A percentile compares a stretch with the other conserved stretches of the same genome.
These are phyloP conservation scores for Skeletonema costatum DNA, from an alignment of 108 stramenopile genomes.

Conservation along the genomic window DNA sequence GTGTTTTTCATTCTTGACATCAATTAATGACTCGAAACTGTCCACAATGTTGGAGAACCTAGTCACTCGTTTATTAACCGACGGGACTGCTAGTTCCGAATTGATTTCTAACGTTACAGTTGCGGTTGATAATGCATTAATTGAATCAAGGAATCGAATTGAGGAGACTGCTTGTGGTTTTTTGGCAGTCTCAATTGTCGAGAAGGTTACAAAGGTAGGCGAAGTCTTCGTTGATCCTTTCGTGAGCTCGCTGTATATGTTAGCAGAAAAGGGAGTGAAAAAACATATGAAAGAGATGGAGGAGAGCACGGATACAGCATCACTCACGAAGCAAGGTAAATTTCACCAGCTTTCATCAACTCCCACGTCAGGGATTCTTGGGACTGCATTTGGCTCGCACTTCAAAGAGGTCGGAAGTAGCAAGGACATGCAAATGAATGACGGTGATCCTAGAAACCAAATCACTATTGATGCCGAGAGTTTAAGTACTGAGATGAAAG, in stretches of 20 bases:
- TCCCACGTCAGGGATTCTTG: constrained; percentile 69
- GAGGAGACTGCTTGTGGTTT: constrained; percentile 15
- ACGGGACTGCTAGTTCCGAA: constrained; percentile 13
- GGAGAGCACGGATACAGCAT: constrained; percentile 8
- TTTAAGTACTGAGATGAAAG: constrained; percentile 7
- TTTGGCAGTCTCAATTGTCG: constrained; percentile 60
- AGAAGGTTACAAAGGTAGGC: constrained; percentile 37
- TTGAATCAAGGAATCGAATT: background rate
- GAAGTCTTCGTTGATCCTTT: constrained; percentile 53
- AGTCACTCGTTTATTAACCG: constrained; percentile 4
- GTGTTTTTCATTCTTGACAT: constrained; percentile 2
- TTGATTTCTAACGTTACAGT: constrained; percentile 13
- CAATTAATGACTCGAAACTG: constrained; percentile 5
- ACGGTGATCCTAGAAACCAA: constrained; percentile 5
- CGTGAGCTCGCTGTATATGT: constrained; percentile 45
- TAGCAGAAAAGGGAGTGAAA: constrained; percentile 42
- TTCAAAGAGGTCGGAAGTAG: constrained; percentile 17
- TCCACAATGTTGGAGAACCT: constrained; percentile 15
- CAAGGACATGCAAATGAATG: constrained; percentile 9
- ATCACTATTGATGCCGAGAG: constrained; percentile 18
- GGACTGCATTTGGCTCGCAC: constrained; percentile 42
- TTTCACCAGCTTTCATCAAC: constrained; percentile 53
- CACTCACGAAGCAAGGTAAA: constrained; percentile 46
- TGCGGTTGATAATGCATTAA: constrained; percentile 28
- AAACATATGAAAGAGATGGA: constrained; percentile 41